Evolutionary conservation across 179 eudicot genomes (phyloP).

Genomic region (Camellia oleifera): DNA sequence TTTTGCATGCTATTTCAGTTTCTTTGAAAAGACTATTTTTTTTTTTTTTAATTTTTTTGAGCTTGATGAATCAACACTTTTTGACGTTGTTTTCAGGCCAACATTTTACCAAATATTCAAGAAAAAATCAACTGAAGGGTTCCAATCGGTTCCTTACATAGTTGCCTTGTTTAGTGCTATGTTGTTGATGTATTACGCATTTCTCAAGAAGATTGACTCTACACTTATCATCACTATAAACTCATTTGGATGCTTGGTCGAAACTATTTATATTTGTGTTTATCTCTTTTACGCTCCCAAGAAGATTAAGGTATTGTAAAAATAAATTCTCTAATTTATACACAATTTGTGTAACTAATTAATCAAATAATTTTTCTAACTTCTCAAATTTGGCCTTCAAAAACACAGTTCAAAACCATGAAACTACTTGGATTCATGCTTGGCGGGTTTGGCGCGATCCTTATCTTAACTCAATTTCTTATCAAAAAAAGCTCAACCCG

Average conservation of each 20-base stretch:
- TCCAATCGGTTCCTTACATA: constrained; percentile 78
- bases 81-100: constrained; percentile 55
- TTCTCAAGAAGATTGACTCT: constrained; percentile 44
- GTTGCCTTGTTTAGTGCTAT: constrained; percentile 67
- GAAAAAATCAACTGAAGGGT: constrained; percentile 79
- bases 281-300: constrained; percentile 59
- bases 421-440: constrained; percentile 11
- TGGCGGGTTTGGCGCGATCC: constrained; percentile 10
- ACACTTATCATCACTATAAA: constrained; percentile 79
- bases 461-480: constrained; percentile 13
- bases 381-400: background rate
- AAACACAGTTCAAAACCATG: constrained; percentile 11
- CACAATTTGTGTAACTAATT: constrained; percentile 25
- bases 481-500: background rate
- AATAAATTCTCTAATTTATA: constrained; percentile 2
- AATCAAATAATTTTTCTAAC: background rate
- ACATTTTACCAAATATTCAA: constrained; percentile 72
- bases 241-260: constrained; percentile 62
- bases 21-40: background rate
- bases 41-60: too few relatives aligned
- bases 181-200: constrained; percentile 78
- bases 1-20: background rate
- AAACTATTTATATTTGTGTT: constrained; percentile 52
- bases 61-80: too few relatives aligned
- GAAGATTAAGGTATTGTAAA: constrained; percentile 33